These are phyloP conservation scores for Penicillium pancosmium DNA, from an alignment of 495 filamentous ascomycete species.

Conservation along the genomic window DNA sequence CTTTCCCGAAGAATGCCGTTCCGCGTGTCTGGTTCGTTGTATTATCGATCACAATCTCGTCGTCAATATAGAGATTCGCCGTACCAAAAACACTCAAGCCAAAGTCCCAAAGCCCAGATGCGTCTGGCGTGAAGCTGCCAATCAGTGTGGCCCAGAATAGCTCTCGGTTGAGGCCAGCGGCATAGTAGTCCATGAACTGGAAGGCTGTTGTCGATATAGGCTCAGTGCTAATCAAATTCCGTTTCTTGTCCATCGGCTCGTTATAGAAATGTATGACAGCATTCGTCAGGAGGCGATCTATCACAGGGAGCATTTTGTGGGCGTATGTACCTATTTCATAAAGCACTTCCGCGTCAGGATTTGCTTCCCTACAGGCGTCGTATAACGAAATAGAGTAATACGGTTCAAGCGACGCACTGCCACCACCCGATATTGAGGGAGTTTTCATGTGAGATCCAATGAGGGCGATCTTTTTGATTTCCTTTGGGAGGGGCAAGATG, in stretches of 20 bases:
- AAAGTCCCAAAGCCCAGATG: constrained; percentile 66
- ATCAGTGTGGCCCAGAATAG: not conserved
- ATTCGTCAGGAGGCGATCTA: constrained; percentile 49
- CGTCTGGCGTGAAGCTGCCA: constrained; percentile 48
- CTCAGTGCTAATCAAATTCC: not conserved
- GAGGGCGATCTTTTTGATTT: constrained; percentile 61
- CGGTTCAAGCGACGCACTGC: constrained; percentile 74
- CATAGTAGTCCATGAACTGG: not conserved
- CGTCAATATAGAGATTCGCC: constrained; percentile 67
- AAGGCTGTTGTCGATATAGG: not conserved
- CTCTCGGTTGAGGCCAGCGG: not conserved
- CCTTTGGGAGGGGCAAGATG: constrained; percentile 46
- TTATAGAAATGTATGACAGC: constrained; percentile 58
- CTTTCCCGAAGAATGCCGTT: constrained; percentile 57
- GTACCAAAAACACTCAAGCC: constrained; percentile 72
- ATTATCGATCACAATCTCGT: constrained; percentile 67
- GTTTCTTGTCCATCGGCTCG: constrained; percentile 41
- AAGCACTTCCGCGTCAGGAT: constrained; percentile 52
- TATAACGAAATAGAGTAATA: constrained; percentile 71
- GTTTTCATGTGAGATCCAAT: constrained; percentile 77
- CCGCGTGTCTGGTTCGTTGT: constrained; percentile 56
- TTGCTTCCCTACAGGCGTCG: constrained; percentile 59
- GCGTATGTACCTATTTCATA: constrained; percentile 61
- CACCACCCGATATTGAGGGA: constrained; percentile 72
- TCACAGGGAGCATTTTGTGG: constrained; percentile 58